Percentiles rank a stretch among this genome's conserved stretches.
Evolutionary conservation across 352 stramenopile genomes (phyloP).

Genomic region (Elongisporangium undulatum): DNA sequence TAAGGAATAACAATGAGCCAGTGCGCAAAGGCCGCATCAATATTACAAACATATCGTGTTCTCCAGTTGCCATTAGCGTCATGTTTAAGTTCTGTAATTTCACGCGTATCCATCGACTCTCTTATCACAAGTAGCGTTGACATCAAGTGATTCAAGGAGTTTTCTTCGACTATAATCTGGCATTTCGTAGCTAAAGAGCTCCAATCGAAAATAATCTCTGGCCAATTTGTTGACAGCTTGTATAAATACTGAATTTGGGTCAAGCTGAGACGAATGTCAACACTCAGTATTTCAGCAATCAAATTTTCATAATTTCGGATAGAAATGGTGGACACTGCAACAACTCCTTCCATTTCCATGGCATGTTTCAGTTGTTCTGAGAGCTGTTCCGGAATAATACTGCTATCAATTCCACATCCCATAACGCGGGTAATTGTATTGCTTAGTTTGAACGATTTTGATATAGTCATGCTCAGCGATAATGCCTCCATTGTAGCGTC

Average conservation of each 20-base stretch:
- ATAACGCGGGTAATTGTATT: background rate
- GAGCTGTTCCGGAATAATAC: background rate
- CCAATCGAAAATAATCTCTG: slow-evolving; percentile 25
- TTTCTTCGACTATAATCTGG: slow-evolving; percentile 11
- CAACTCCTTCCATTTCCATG: background rate
- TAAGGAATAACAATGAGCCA: slow-evolving; percentile 30
- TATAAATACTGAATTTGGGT: slow-evolving; percentile 1
- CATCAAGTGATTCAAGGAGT: background rate
- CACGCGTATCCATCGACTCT: slow-evolving; percentile 3
- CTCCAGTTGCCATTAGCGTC: slow-evolving; percentile 20
- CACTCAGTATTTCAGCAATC: background rate
- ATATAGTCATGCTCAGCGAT: background rate
- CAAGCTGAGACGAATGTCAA: background rate
- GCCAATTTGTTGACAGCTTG: background rate
- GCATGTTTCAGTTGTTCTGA: background rate
- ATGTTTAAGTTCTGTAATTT: slow-evolving; percentile 3
- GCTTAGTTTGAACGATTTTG: background rate
- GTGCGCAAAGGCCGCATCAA: slow-evolving; percentile 42
- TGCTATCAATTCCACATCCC: background rate
- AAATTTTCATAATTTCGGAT: background rate
- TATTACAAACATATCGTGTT: slow-evolving; percentile 38
- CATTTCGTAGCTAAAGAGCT: slow-evolving; percentile 17
- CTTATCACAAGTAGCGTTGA: background rate
- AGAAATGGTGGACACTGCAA: background rate
- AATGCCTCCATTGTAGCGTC: background rate